A percentile compares a stretch with the other conserved stretches of the same genome.
Conservation (phyloP, 1,139 yeast species). For the Debaryomyces coudertii region DNA sequence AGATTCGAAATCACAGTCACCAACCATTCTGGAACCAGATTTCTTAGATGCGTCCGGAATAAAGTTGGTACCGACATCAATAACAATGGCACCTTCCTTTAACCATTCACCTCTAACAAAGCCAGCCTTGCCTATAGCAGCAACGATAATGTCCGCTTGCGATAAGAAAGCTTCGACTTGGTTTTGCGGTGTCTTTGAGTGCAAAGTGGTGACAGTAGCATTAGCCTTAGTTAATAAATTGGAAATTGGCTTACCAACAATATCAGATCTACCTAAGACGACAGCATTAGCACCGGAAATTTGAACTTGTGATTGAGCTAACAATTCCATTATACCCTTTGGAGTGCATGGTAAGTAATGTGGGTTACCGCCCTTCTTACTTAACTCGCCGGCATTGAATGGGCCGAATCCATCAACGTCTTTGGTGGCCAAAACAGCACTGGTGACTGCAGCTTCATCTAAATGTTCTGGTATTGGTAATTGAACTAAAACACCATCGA, state of each 20-base stretch:
- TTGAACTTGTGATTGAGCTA: conserved; percentile 62
- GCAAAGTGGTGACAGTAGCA: conserved; percentile 85
- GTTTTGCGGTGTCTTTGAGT: conserved; percentile 65
- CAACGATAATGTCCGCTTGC: conserved; percentile 86
- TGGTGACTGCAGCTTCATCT: conserved; percentile 77
- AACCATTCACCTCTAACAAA: conserved; percentile 91
- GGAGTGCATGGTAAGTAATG: conserved; percentile 94
- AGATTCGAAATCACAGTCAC: conserved; percentile 84
- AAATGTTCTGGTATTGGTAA: conserved; percentile 86
- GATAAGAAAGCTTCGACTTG: conserved; percentile 62
- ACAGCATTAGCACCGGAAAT: conserved; percentile 85
- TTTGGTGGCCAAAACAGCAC: conserved; percentile 73
- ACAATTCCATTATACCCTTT: conserved; percentile 83
- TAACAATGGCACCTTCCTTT: conserved; percentile 79
- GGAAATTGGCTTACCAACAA: conserved; percentile 94
- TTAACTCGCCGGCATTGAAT: conserved; percentile 85
- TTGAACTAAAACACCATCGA: conserved; percentile 91
- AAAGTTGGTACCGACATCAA: conserved; percentile 96
- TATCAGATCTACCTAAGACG: conserved; percentile 93
- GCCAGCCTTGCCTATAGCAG: conserved; percentile 85
- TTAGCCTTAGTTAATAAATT: conserved; percentile 75
- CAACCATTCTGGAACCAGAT: conserved; percentile 85
- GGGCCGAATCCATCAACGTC: conserved; percentile 98
- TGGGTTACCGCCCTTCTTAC: conserved; percentile 88
- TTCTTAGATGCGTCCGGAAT: conserved; percentile 75